Percentiles rank a stretch among this genome's conserved stretches.
Evolutionary conservation across 75 land plant species (phyloP).

Genomic region (Pinus albicaulis): DNA sequence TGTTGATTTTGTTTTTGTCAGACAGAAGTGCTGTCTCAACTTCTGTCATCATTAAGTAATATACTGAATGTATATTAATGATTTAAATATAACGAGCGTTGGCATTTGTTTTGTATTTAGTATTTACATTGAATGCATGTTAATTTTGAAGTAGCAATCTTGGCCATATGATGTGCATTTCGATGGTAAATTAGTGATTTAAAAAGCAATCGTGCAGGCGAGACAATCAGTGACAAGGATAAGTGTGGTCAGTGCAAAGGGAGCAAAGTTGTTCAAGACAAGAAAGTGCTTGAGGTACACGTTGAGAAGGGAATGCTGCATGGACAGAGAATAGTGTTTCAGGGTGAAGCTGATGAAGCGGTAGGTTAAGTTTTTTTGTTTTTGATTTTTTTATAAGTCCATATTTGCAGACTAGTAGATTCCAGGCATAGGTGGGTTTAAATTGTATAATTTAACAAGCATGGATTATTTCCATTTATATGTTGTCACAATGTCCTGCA

Average conservation of each 20-base stretch:
- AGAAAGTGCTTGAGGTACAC: conserved; percentile 78
- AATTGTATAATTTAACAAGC: no score
- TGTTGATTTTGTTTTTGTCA: background rate
- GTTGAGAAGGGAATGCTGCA: conserved; percentile 85
- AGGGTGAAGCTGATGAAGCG: conserved; percentile 87
- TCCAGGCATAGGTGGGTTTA: no score
- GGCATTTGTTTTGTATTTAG: no score
- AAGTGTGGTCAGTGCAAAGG: conserved; percentile 72
- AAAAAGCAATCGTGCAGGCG: conserved; percentile 29
- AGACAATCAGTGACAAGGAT: conserved; percentile 66
- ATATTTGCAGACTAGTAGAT: background rate
- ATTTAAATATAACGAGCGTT: background rate
- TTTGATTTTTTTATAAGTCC: background rate
- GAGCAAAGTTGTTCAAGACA: conserved; percentile 68
- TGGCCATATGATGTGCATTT: no score
- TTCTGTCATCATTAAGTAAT: no score
- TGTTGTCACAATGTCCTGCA: no score
- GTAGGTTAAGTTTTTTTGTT: conserved; percentile 27
- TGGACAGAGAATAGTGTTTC: conserved; percentile 63
- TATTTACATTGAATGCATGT: no score
- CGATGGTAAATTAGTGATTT: background rate
- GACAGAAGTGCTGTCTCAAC: no score
- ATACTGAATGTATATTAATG: background rate
- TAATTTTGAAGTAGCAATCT: background rate
- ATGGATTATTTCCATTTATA: no score